Percentiles rank a stretch among this genome's conserved stretches.
phyloP scores from a whole-genome alignment of 495 filamentous ascomycete species.

The Penicillium antarcticum region DNA sequence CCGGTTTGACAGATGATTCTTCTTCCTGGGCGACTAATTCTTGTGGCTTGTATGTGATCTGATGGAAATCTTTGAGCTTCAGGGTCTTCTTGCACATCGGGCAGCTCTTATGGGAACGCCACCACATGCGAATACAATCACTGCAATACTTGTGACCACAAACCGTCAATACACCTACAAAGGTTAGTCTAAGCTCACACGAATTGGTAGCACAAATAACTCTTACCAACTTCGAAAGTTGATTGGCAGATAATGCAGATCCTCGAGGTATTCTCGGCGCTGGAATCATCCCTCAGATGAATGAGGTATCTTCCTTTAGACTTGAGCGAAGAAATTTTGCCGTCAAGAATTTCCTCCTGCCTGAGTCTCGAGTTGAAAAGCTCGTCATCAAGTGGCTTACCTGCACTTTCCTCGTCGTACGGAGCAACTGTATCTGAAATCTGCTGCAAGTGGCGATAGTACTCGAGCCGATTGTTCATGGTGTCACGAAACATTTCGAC shows the following conservation, averaged over 20 bases:
- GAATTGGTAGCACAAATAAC: background rate
- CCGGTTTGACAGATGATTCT: slow-evolving; percentile 24
- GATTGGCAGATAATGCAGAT: slow-evolving; percentile 80
- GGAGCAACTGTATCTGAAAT: slow-evolving; percentile 83
- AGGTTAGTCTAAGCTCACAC: slow-evolving; percentile 3
- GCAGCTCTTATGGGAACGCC: slow-evolving; percentile 59
- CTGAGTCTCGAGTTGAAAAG: slow-evolving; percentile 33
- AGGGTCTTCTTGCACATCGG: slow-evolving; percentile 74
- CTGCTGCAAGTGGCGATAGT: slow-evolving; percentile 82
- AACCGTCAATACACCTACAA: slow-evolving; percentile 64
- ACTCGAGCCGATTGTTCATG: slow-evolving; percentile 80
- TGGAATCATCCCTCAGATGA: slow-evolving; percentile 56
- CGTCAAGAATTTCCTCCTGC: slow-evolving; percentile 47
- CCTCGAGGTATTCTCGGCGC: slow-evolving; percentile 50
- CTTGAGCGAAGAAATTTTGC: slow-evolving; percentile 56
- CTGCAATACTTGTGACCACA: slow-evolving; percentile 92
- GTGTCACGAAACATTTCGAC: slow-evolving; percentile 69
- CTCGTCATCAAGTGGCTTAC: slow-evolving; percentile 36
- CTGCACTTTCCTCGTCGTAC: slow-evolving; percentile 57
- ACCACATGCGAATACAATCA: slow-evolving; percentile 79
- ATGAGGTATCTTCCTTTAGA: slow-evolving; percentile 71
- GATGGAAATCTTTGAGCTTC: slow-evolving; percentile 61
- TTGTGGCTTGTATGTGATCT: slow-evolving; percentile 79
- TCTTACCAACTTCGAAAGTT: slow-evolving; percentile 65
- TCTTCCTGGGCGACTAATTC: slow-evolving; percentile 70